Evolutionary conservation across 2,329 filamentous ascomycete species (phyloP).

Genomic region (Colletotrichum limetticola): DNA sequence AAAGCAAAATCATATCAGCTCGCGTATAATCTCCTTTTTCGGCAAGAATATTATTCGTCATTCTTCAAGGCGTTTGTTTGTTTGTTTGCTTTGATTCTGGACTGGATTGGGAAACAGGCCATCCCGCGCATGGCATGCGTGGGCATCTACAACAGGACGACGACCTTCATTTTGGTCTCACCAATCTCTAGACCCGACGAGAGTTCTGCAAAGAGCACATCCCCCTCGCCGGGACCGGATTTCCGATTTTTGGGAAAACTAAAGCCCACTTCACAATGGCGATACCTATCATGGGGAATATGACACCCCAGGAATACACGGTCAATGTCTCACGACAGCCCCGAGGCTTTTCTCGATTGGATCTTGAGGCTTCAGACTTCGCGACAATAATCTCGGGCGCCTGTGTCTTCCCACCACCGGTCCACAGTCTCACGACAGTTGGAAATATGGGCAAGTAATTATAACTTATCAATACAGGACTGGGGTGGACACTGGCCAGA

Average conservation of each 20-base stretch:
- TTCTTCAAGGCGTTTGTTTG: conserved; percentile 15
- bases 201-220: conserved; percentile 32
- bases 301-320: conserved; percentile 15
- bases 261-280: conserved; percentile 9
- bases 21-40: neutral
- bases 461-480: conserved; percentile 28
- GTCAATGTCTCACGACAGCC: conserved; percentile 33
- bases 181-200: conserved; percentile 30
- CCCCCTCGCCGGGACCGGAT: conserved; percentile 23
- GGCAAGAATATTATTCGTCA: neutral
- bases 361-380: neutral
- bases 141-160: conserved; percentile 19
- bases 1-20: neutral
- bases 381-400: neutral
- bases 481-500: neutral
- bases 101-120: conserved; percentile 1
- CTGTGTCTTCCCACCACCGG: neutral
- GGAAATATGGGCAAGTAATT: conserved; percentile 1
- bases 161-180: conserved; percentile 18
- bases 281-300: conserved; percentile 11
- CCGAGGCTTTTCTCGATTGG: conserved; percentile 1
- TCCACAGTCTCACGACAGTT: conserved; percentile 21
- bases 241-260: conserved; percentile 7
- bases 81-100: conserved; percentile 15
- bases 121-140: neutral